A percentile compares a stretch with the other conserved stretches of the same genome.
Evolutionary conservation across 2,329 filamentous ascomycete species (phyloP).

Genomic region (Trichophyton rubrum): DNA sequence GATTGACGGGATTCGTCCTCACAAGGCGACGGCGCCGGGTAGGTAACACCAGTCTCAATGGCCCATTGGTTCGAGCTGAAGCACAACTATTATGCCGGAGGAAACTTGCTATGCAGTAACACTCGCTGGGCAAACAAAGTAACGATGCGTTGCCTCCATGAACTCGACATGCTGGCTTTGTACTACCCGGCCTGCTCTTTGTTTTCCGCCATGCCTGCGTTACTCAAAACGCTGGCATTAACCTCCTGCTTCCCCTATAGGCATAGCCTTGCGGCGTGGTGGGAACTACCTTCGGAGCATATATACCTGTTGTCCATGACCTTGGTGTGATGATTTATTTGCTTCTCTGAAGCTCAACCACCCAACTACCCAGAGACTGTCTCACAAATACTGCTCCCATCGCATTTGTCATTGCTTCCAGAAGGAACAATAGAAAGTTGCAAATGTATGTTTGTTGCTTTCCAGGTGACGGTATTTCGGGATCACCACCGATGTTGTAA

Average conservation of each 20-base stretch:
- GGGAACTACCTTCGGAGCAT: not conserved
- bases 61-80: not conserved
- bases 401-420: not conserved
- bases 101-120: not conserved
- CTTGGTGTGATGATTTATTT: not conserved
- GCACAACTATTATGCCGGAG: not conserved
- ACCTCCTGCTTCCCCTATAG: not conserved
- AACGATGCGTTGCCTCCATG: not conserved
- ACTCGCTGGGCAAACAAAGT: not conserved
- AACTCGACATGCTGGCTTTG: not conserved
- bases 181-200: not conserved
- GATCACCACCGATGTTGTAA: slow-evolving; percentile 1
- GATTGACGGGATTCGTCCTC: not conserved
- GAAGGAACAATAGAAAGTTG: not conserved
- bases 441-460: not conserved
- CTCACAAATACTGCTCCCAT: not conserved
- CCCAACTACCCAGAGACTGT: not conserved
- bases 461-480: not conserved
- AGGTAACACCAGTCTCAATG: not conserved
- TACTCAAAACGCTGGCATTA: not conserved
- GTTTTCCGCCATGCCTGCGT: not conserved
- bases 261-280: not conserved
- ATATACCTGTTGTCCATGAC: not conserved
- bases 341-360: not conserved
- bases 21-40: not conserved